Conservation (phyloP, 2,329 filamentous ascomycete species). For the Bimuria novae-zelandiae region DNA sequence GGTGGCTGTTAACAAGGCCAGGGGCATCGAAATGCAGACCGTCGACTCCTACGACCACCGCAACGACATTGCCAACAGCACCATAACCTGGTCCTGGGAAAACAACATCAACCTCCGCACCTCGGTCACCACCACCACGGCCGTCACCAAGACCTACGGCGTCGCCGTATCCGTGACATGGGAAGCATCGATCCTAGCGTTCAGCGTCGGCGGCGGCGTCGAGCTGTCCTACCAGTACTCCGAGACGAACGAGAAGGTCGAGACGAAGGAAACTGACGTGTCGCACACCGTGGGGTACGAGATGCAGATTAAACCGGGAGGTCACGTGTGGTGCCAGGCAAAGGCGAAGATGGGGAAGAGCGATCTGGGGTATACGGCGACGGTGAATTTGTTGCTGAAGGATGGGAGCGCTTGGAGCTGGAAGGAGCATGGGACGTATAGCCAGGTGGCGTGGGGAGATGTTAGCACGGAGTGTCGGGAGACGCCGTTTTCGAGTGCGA, state of each 20-base stretch:
- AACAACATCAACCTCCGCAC: not conserved
- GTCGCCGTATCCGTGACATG: not conserved
- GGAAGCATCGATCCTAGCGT: not conserved
- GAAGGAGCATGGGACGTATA: not conserved
- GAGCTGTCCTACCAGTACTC: not conserved
- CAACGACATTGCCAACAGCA: not conserved
- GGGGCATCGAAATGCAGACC: not conserved
- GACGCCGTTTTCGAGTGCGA: not conserved
- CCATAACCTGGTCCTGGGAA: not conserved
- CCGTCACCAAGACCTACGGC: not conserved
- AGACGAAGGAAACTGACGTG: not conserved
- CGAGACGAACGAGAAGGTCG: not conserved
- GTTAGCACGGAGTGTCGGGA: not conserved
- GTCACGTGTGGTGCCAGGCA: not conserved
- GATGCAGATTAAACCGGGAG: not conserved
- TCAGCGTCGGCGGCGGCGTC: not conserved
- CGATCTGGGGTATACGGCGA: not conserved
- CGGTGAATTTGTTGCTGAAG: not conserved
- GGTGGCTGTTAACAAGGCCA: no score
- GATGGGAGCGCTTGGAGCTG: constrained; percentile 1
- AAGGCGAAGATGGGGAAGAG: not conserved
- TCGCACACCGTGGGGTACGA: not conserved
- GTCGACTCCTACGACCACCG: not conserved
- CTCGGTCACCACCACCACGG: not conserved
- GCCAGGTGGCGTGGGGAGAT: not conserved